Conservation (phyloP, 192 early-diverging fungal genomes). For the Coemansia sp. region DNA sequence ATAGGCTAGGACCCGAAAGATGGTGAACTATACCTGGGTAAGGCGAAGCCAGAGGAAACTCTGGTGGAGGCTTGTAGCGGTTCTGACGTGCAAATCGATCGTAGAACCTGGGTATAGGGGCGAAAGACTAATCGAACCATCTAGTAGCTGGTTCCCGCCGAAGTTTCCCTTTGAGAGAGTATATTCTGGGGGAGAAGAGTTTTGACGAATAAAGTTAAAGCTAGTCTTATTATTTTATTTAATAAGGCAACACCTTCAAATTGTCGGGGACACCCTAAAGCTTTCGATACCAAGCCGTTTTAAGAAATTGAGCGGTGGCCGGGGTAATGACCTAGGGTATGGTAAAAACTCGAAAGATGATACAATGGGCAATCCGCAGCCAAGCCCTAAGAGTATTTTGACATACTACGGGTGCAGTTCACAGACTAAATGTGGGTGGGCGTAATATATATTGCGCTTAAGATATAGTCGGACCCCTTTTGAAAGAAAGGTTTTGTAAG, state of each 20-base stretch:
- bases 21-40: conserved; percentile 83
- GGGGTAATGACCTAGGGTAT: neutral
- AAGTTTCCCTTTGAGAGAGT: conserved; percentile 62
- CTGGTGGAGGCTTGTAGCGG: conserved; percentile 74
- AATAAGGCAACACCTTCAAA: no score
- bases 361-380: neutral
- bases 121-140: conserved; percentile 84
- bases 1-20: conserved; percentile 76
- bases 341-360: neutral
- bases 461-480: neutral
- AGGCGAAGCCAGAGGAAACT: conserved; percentile 79
- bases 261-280: neutral
- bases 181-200: neutral
- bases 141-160: conserved; percentile 83
- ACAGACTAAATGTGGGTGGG: neutral
- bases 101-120: conserved; percentile 80
- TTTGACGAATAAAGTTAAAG: neutral
- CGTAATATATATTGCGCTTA: no score
- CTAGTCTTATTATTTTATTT: no score
- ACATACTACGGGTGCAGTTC: neutral
- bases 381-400: neutral
- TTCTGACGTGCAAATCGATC: conserved; percentile 77
- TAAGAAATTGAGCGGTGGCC: neutral
- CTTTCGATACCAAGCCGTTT: neutral
- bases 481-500: no score